Base-by-base conservation (phyloP, 2,329 filamentous ascomycete species). In the Fusarium sarcochroum region DNA sequence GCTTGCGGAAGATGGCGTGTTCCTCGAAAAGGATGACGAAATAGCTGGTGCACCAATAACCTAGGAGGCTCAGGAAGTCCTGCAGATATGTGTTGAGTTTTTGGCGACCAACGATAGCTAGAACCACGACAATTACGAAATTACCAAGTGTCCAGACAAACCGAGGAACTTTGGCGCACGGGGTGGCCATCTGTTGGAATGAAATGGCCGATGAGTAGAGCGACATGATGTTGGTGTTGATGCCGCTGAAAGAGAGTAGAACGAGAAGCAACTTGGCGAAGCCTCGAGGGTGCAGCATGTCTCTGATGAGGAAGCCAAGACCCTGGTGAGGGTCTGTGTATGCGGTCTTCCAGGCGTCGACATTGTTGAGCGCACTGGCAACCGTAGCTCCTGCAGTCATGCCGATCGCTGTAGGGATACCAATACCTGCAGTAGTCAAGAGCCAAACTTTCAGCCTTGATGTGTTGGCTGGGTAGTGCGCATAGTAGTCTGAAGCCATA, bases 171-270 rank as follows among this genome's bases (percentile, higher is more conserved):
- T 30, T 23, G n/a, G 54, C 54, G 27, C 21, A 44, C 1, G 54
- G 54, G 6, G 47, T 57, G 5, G 54, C 54, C 47, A 57, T 57
- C 1, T 57, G 54, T 30, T 57, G 47, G 27, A 57, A 57, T 3
- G 54, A 57, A 7, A 57, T 57, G 21, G 54, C 54, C 3, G 54
- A 57, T 9, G 47, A 57, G 37, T 57, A 57, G 7, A 57, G 54
- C 6, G 54, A 57, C 54, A 57, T 57, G 47, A 57, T 57, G 37
- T 57, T 57, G 21, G 54, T 57, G 20, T 57, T 57, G 30, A 57
- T 57, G 4, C 54, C 54, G 4, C 54, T 57, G 15, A 57, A 57
- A 2, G 54, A 57, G 3, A 57, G 30, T 18, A 57, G 37, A 18
- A 57, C 47, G 1, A 57, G 54, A 6, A 57, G 54, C 1, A 57